Evolutionary conservation across 805 yeast species (phyloP).

Genomic region (Teunomyces stri): DNA sequence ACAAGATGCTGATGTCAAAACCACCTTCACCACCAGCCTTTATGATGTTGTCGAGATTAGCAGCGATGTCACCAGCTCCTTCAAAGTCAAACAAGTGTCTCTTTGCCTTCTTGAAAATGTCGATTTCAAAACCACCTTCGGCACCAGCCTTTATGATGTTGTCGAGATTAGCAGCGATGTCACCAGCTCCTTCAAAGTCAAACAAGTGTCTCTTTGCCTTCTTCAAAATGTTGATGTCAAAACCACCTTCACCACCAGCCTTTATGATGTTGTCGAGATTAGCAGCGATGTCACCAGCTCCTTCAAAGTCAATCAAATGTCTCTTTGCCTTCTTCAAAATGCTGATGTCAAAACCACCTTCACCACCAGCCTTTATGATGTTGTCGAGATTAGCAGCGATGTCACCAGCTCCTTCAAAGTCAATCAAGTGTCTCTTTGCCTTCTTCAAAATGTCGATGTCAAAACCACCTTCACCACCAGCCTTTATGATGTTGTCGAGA

Average conservation of each 20-base stretch:
- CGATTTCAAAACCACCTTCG: conserved; percentile 2
- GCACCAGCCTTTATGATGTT: conserved; percentile 5
- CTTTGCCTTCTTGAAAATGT: conserved; percentile 4
- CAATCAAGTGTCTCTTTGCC: conserved; percentile 10
- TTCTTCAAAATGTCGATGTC: conserved; percentile 2
- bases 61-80: conserved; percentile 8
- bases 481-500: conserved; percentile 6
- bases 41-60: conserved; percentile 8
- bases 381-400: conserved; percentile 10
- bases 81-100: conserved; percentile 10
- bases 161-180: conserved; percentile 9
- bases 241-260: conserved; percentile 8
- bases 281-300: neutral
- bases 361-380: conserved; percentile 8
- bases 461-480: conserved; percentile 7
- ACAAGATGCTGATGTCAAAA: conserved; percentile 1
- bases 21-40: conserved; percentile 7
- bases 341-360: conserved; percentile 7
- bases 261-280: neutral
- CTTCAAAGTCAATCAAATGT: conserved; percentile 1
- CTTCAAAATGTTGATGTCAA: conserved; percentile 1
- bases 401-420: conserved; percentile 9
- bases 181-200: conserved; percentile 9
- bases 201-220: conserved; percentile 8
- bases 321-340: conserved; percentile 3